phyloP scores from a whole-genome alignment of 1,284 basidiomycete genomes.

The Cerrena zonata region DNA sequence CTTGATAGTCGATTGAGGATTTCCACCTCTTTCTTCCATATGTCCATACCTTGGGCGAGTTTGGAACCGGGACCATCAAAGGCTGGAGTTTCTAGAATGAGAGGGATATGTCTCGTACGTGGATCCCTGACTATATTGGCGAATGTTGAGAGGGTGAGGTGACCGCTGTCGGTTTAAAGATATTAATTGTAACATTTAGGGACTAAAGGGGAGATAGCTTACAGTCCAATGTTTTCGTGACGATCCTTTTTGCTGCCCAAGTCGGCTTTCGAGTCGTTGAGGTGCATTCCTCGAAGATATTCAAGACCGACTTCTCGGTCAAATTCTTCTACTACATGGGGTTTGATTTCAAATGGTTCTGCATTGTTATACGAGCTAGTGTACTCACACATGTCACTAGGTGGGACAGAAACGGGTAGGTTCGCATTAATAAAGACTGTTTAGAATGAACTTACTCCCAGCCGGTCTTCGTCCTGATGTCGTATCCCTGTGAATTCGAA shows the following conservation, averaged over 20 bases:
- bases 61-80: conserved; percentile 36
- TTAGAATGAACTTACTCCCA: conserved; percentile 51
- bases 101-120: conserved; percentile 64
- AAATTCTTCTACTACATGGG: conserved; percentile 57
- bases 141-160: conserved; percentile 63
- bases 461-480: conserved; percentile 61
- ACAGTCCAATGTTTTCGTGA: conserved; percentile 83
- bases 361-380: too few relatives aligned
- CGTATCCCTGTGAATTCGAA: conserved; percentile 57
- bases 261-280: conserved; percentile 76
- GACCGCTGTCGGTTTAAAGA: conserved; percentile 41
- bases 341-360: too few relatives aligned
- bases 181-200: background rate
- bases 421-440: too few relatives aligned
- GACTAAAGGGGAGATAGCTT: conserved; percentile 22
- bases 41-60: conserved; percentile 34
- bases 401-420: too few relatives aligned
- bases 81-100: conserved; percentile 78
- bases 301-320: conserved; percentile 61
- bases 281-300: conserved; percentile 76
- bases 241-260: conserved; percentile 67
- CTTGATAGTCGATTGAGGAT: conserved; percentile 47
- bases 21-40: conserved; percentile 72
- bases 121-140: conserved; percentile 64
- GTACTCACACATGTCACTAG: too few relatives aligned